Percentiles rank a stretch among this genome's conserved stretches.
Conservation (phyloP, 306 rosid genomes). For the Glycine latifolia region DNA sequence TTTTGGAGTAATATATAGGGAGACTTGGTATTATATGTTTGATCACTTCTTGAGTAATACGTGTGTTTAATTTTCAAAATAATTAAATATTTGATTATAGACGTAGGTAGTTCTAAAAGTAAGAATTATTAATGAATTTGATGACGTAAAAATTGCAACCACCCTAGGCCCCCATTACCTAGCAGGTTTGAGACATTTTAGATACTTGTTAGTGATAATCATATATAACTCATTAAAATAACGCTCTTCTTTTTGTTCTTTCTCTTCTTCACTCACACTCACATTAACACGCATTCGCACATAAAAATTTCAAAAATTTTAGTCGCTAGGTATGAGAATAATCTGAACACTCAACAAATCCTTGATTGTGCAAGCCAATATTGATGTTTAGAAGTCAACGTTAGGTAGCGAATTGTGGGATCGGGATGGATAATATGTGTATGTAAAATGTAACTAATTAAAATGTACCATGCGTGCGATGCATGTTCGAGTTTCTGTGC, state of each 20-base stretch:
- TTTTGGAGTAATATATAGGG: slow-evolving; percentile 22
- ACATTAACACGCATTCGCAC: not conserved
- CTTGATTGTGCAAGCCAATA: slow-evolving; percentile 44
- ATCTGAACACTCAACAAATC: slow-evolving; percentile 49
- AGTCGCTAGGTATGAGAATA: slow-evolving; percentile 35
- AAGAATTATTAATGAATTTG: slow-evolving; percentile 42
- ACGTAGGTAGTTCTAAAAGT: slow-evolving; percentile 29
- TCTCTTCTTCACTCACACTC: not conserved
- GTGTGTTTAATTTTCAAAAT: slow-evolving; percentile 49
- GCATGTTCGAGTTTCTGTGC: not conserved
- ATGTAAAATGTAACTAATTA: not conserved
- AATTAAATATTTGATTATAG: slow-evolving; percentile 34
- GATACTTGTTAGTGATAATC: slow-evolving; percentile 23
- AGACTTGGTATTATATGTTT: slow-evolving; percentile 39
- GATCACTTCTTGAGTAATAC: slow-evolving; percentile 53
- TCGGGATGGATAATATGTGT: not conserved
- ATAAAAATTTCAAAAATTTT: slow-evolving; percentile 30
- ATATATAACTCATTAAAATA: not conserved
- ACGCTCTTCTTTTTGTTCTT: not conserved
- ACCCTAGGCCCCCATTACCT: slow-evolving; percentile 4
- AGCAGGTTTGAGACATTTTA: slow-evolving; percentile 30
- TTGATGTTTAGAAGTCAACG: slow-evolving; percentile 49
- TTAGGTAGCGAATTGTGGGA: slow-evolving; percentile 53
- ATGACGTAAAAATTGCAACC: slow-evolving; percentile 47
- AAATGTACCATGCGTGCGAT: slow-evolving; percentile 36